Percentiles rank a stretch among this genome's conserved stretches.
These are phyloP conservation scores for Steccherinum ochraceum DNA, from an alignment of 768 basidiomycete genomes.

Conservation along the genomic window DNA sequence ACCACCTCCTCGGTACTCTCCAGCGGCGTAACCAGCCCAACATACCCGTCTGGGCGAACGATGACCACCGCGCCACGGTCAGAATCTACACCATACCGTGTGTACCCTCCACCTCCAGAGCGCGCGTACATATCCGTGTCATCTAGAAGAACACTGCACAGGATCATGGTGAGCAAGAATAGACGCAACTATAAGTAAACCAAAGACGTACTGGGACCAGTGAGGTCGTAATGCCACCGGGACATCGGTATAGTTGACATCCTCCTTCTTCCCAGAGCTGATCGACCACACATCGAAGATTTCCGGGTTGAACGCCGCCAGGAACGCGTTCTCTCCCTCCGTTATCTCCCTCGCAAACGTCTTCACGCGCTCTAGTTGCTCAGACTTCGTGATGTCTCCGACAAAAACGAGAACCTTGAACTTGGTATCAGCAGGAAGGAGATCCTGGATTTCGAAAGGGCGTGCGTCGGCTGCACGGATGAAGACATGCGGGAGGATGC, in stretches of 20 bases:
- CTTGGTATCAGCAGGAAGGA: slow-evolving; percentile 39
- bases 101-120: slow-evolving; percentile 50
- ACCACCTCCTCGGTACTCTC: slow-evolving; percentile 30
- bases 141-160: slow-evolving; percentile 52
- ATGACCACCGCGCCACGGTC: slow-evolving; percentile 42
- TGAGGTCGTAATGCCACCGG: slow-evolving; percentile 43
- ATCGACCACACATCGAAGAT: slow-evolving; percentile 41
- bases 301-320: slow-evolving; percentile 13
- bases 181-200: not conserved
- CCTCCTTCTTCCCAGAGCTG: slow-evolving; percentile 30
- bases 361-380: slow-evolving; percentile 14
- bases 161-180: not conserved
- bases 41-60: slow-evolving; percentile 61
- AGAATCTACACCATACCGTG: slow-evolving; percentile 44
- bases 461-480: slow-evolving; percentile 40
- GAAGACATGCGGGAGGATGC: slow-evolving; percentile 41
- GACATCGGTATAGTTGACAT: slow-evolving; percentile 37
- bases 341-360: slow-evolving; percentile 14
- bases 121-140: slow-evolving; percentile 39
- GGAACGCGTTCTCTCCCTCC: slow-evolving; percentile 14
- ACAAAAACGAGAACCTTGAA: slow-evolving; percentile 44
- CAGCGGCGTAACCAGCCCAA: slow-evolving; percentile 49
- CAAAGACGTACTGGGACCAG: slow-evolving; percentile 49
- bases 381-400: slow-evolving; percentile 26
- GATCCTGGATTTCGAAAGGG: slow-evolving; percentile 44